A percentile compares a stretch with the other conserved stretches of the same genome.
These are phyloP conservation scores for Tylopilus balloui DNA, from an alignment of 768 basidiomycete species.

Conservation along the genomic window DNA sequence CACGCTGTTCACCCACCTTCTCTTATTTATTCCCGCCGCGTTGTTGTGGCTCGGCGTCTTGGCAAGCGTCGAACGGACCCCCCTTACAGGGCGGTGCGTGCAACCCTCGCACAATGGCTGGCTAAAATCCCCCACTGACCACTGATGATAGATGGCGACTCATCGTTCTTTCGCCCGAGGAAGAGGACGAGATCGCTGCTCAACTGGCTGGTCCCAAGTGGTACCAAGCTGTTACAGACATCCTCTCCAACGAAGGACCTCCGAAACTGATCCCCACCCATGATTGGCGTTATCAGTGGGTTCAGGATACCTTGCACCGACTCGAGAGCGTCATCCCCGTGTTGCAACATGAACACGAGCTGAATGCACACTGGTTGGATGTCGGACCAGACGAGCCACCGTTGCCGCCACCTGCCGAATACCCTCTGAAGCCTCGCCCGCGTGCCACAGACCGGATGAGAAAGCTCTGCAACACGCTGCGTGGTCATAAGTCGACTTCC, in stretches of 20 bases:
- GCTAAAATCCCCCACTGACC: constrained; percentile 4
- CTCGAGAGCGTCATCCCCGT: constrained; percentile 74
- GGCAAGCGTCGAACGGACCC: constrained; percentile 72
- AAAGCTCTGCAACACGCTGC: constrained; percentile 46
- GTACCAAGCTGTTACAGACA: constrained; percentile 78
- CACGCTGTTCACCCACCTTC: constrained; percentile 47
- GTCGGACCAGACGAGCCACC: constrained; percentile 48
- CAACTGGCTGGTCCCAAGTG: constrained; percentile 82
- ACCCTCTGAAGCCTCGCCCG: constrained; percentile 80
- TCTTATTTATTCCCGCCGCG: constrained; percentile 56
- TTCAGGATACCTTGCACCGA: constrained; percentile 67
- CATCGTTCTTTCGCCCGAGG: constrained; percentile 86
- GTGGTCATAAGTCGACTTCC: constrained; percentile 38
- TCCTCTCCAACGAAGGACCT: constrained; percentile 62
- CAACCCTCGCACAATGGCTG: not conserved
- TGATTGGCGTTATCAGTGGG: constrained; percentile 94
- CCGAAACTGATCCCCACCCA: constrained; percentile 59
- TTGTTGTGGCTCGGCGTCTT: constrained; percentile 67
- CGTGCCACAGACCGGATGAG: constrained; percentile 71
- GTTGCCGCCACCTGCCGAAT: constrained; percentile 75
- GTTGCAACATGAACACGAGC: constrained; percentile 54
- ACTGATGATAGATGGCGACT: constrained; percentile 66
- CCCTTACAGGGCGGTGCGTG: constrained; percentile 78
- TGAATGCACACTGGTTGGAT: constrained; percentile 54
- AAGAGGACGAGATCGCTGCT: constrained; percentile 84